Evolutionary conservation across 805 yeast species (phyloP).

Genomic region (Hanseniaspora osmophila): DNA sequence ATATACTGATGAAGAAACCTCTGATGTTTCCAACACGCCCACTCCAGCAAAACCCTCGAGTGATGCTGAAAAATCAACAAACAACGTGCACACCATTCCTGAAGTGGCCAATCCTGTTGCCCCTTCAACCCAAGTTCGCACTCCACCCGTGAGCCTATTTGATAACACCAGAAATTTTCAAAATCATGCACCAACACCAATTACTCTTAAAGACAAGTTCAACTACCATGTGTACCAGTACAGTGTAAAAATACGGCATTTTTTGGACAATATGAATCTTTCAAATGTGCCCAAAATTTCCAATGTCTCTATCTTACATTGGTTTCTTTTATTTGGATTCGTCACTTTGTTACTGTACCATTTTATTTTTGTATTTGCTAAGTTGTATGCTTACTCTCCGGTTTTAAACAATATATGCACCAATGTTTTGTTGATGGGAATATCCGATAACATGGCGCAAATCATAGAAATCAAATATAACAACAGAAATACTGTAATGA

Average conservation of each 20-base stretch:
- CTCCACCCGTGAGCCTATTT: too few species aligned
- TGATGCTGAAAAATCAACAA: background rate
- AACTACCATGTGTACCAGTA: background rate
- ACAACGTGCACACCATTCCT: too few species aligned
- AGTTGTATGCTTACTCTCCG: conserved; percentile 48
- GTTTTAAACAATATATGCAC: conserved; percentile 69
- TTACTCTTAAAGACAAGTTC: background rate
- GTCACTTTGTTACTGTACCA: conserved; percentile 32
- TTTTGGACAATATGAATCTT: background rate
- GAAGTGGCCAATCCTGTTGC: too few species aligned
- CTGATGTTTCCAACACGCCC: background rate
- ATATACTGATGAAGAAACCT: background rate
- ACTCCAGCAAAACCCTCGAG: background rate
- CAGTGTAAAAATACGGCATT: background rate
- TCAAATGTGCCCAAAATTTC: conserved; percentile 14
- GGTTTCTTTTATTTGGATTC: conserved; percentile 35
- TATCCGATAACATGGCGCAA: conserved; percentile 88
- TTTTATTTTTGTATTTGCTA: conserved; percentile 44
- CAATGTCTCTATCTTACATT: conserved; percentile 44
- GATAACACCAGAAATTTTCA: too few species aligned
- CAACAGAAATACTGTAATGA: background rate
- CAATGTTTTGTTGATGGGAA: conserved; percentile 68
- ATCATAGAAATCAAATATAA: conserved; percentile 26
- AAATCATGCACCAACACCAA: background rate
- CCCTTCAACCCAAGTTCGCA: too few species aligned